Percentiles rank a stretch among this genome's conserved stretches.
Evolutionary conservation across 495 filamentous ascomycete species (phyloP).

Genomic region (Darksidea phi): DNA sequence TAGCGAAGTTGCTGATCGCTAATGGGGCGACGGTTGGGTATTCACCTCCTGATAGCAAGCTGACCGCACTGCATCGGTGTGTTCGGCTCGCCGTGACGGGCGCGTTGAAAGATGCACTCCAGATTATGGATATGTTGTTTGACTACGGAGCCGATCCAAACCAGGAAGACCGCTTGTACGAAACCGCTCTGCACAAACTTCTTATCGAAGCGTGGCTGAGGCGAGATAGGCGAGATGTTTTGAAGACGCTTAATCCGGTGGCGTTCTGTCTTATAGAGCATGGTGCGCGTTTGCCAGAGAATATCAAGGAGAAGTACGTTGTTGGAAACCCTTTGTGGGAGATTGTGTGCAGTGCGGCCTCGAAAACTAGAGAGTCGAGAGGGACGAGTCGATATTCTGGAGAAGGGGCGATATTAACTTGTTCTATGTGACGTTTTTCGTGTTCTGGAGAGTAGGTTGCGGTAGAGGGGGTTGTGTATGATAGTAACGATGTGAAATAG

Average conservation of each 20-base stretch:
- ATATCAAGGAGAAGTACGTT: slow-evolving; percentile 11
- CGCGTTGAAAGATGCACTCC: slow-evolving; percentile 4
- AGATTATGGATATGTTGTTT: slow-evolving; percentile 19
- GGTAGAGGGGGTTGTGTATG: too few species aligned
- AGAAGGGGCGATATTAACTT: too few species aligned
- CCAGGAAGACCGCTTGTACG: slow-evolving; percentile 8
- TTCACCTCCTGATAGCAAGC: slow-evolving; percentile 8
- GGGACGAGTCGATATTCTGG: not conserved
- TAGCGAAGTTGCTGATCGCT: slow-evolving; percentile 18
- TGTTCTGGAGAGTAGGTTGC: too few species aligned
- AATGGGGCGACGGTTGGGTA: slow-evolving; percentile 18
- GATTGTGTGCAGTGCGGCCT: not conserved
- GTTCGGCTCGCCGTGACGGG: slow-evolving; percentile 22
- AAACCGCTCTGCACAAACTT: slow-evolving; percentile 15
- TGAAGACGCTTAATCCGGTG: slow-evolving; percentile 12
- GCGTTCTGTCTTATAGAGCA: slow-evolving; percentile 14
- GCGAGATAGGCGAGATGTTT: not conserved
- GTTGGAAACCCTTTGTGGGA: slow-evolving; percentile 20
- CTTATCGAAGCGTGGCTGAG: slow-evolving; percentile 22
- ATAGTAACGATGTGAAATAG: too few species aligned
- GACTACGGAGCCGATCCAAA: slow-evolving; percentile 17
- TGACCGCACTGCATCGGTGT: slow-evolving; percentile 23
- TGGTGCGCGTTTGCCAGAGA: slow-evolving; percentile 8
- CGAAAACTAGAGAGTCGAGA: not conserved
- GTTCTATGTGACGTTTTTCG: too few species aligned